Percentiles rank a stretch among this genome's conserved stretches.
Evolutionary conservation across 1,284 basidiomycete species (phyloP).

Genomic region (Puccinia coronata): DNA sequence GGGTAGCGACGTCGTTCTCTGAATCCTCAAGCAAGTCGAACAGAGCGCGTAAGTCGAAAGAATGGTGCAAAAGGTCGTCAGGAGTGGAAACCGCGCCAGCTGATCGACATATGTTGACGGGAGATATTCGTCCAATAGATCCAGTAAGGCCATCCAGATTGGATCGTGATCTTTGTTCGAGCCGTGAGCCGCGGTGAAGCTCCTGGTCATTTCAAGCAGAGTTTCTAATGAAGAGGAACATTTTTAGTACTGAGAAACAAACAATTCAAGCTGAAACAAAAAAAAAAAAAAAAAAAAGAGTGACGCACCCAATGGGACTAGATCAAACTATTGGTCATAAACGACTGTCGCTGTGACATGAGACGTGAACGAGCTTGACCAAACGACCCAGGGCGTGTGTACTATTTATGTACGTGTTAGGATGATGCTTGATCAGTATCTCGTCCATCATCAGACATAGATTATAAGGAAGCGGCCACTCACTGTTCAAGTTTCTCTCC

Average conservation of each 20-base stretch:
- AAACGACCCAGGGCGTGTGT: background rate
- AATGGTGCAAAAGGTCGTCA: background rate
- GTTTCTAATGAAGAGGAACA: background rate
- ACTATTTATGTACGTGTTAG: background rate
- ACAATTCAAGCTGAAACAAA: too few relatives aligned
- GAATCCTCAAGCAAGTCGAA: slow-evolving; percentile 5
- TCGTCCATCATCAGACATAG: background rate
- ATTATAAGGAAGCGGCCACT: background rate
- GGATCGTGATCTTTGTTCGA: background rate
- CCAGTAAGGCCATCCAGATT: slow-evolving; percentile 8
- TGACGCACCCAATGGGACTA: background rate
- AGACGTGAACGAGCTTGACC: background rate
- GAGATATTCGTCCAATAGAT: background rate
- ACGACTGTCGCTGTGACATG: background rate
- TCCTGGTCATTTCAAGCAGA: background rate
- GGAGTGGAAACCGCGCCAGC: background rate
- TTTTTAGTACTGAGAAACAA: too few relatives aligned
- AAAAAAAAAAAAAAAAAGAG: too few relatives aligned
- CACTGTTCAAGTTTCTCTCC: background rate
- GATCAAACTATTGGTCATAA: background rate
- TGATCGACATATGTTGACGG: background rate
- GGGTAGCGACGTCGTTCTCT: slow-evolving; percentile 3
- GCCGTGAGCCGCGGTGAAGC: background rate
- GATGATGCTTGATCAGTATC: background rate
- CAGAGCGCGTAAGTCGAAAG: background rate